Base-by-base conservation (phyloP, 495 filamentous ascomycete species). In the Penicillium verhagenii region DNA sequence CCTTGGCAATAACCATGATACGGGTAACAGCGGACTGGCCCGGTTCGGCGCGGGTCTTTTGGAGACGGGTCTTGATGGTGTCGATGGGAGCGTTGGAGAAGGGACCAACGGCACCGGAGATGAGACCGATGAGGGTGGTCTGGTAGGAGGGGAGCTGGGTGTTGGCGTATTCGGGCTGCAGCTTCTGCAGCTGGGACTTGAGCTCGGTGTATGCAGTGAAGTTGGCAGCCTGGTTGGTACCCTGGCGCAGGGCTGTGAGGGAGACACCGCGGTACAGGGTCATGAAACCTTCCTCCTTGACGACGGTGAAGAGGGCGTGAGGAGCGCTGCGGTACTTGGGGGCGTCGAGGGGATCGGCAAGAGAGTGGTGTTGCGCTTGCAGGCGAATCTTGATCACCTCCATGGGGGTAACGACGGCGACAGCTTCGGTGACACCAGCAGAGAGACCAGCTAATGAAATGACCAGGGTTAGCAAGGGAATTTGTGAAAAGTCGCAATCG, bases 301-400 rank as follows among this genome's bases (percentile, higher is more conserved):
- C 71, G 39, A 98, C 89, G 28, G 92, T 96, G 77, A 91, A 97
- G 9, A 92, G 80, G 2, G 94, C 95, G 73, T 98, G 94, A 7
- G 92, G 92, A 28, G 94, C 94, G 72, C 96, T 97, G 65, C 95
- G 90, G 81, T 98, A 98, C 75, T 96, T 96, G 60, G 91, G 91
- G 1, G 93, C 67, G 69, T 96, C 91, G 50, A 95, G 83, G 18
- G 92, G 92, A 63, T 96, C 92, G 28, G 92, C 87, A 84, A 97
- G 89, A 66, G 78, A 88, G 82, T 98, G 94, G 74, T 97, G 88
- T 72, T 98, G 94, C 2, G 92, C 92, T 81, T 98, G 94, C 60
- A 98, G 82, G 33, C 94, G 86, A 68, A 98, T 98, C 83, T 98
- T 98, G 67, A 98, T 79, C 48, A 98, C 94, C 73, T 98, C 94